phyloP scores from a whole-genome alignment of 108 stramenopile species.

The Poteriospumella lacustris region DNA sequence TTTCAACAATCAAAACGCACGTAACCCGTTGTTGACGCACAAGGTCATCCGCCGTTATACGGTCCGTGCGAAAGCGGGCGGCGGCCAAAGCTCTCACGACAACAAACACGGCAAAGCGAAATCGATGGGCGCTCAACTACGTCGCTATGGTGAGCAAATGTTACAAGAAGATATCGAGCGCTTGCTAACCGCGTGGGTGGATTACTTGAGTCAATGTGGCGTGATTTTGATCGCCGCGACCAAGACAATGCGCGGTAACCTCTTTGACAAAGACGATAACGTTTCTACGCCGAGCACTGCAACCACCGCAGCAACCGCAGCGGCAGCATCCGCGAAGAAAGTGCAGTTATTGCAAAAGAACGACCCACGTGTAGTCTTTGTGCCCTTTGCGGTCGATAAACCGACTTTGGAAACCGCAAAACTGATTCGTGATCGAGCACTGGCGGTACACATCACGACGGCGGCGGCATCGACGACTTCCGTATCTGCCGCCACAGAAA shows the following conservation, averaged over 20 bases:
- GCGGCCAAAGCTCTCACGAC: constrained; percentile 48
- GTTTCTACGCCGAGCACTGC: background rate
- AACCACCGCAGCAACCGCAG: constrained; percentile 28
- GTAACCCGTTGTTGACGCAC: constrained; percentile 10
- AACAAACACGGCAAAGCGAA: constrained; percentile 42
- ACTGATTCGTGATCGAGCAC: constrained; percentile 28
- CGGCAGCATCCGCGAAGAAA: too few species aligned
- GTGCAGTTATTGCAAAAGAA: constrained; percentile 39
- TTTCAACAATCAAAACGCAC: background rate
- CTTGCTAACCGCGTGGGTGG: constrained; percentile 40
- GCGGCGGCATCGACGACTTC: too few species aligned
- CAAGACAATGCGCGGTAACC: constrained; percentile 32
- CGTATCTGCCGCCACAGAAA: too few species aligned
- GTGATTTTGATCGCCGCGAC: constrained; percentile 19
- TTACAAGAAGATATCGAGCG: constrained; percentile 38
- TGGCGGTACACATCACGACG: too few species aligned
- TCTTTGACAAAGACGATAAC: background rate
- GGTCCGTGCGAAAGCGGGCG: constrained; percentile 49
- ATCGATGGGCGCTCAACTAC: constrained; percentile 42
- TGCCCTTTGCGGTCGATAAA: constrained; percentile 44
- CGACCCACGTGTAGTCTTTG: constrained; percentile 36
- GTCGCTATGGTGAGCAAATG: constrained; percentile 48
- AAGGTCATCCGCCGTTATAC: constrained; percentile 38
- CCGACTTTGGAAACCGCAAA: constrained; percentile 43
- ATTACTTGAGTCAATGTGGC: constrained; percentile 13